phyloP scores from a whole-genome alignment of 2,329 filamentous ascomycete genomes.

The Trichoderma atrobrunneum region DNA sequence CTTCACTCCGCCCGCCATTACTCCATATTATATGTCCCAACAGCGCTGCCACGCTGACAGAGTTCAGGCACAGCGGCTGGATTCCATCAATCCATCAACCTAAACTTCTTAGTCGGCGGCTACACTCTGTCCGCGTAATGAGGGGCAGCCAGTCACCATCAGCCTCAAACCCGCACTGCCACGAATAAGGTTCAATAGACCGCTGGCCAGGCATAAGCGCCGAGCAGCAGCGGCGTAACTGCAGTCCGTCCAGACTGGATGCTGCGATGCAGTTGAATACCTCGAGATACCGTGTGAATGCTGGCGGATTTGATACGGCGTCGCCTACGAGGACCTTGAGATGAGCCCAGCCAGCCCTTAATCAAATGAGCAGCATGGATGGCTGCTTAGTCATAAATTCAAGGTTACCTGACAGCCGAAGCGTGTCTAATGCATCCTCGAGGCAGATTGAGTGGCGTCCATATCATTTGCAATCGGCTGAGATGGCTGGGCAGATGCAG shows the following conservation, averaged over 20 bases:
- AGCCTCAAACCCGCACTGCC: not conserved
- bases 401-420: not conserved
- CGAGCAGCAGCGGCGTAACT: not conserved
- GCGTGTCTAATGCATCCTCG: too few relatives aligned
- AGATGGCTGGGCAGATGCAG: not conserved
- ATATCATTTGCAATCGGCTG: not conserved
- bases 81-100: not conserved
- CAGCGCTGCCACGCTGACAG: not conserved
- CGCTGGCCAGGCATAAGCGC: not conserved
- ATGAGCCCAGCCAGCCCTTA: constrained; percentile 8
- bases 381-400: not conserved
- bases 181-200: not conserved
- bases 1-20: too few relatives aligned
- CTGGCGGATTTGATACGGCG: not conserved
- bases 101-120: not conserved
- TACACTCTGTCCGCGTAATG: not conserved
- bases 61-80: not conserved
- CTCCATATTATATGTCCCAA: not conserved
- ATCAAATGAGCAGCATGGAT: not conserved
- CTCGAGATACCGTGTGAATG: not conserved
- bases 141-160: constrained; percentile 6
- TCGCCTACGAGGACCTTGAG: not conserved
- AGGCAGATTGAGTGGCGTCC: too few relatives aligned
- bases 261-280: not conserved
- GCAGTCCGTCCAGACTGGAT: not conserved